Base-by-base conservation (phyloP, 2,329 filamentous ascomycete species). In the Chaetomium strumarium region DNA sequence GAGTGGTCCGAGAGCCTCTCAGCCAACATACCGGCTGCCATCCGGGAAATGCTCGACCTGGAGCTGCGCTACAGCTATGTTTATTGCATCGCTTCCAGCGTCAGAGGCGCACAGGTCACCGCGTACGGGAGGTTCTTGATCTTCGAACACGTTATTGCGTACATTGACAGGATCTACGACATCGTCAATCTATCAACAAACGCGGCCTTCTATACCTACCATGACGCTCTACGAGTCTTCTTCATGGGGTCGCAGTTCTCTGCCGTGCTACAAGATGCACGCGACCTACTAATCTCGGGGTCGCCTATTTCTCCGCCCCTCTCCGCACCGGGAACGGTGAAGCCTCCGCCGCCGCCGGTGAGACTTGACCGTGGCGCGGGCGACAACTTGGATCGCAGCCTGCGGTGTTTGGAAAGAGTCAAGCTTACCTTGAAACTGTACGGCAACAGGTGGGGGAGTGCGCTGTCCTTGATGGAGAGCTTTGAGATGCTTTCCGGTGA, bases 21-120 rank as follows among this genome's bases (percentile, higher is more conserved):
- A 0, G 71, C 75, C 36, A 79, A 77, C 2, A 77, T 88, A 0
- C 78, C 86, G 0, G 72, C 78, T 0, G 78, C 80, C 24, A 84
- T 91, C 57, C 80, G 84, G 37, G 80, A 86, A 44, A 81, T 91
- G 58, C 95, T 96, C 64, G 86, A 93, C 57, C 80, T 96, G 14
- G 93, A 99, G 66, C 53, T 95, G 39, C 80, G 92, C 43, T 97
- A 96, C 72, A 95, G 89, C 64, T 93, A 90, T 62, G 86, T 96
- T 20, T 90, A 96, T 67, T 88, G 92, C 52, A 78, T 96, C 8
- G 90, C 90, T 0, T 89, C 90, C 1, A 91, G 86, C 34, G 81
- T 84, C 1, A 78, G 86, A 42, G 83, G 87, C 3, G 87, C 88
- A 0, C 75, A 80, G 19, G 83, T 91, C 46, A 85, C 83, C 3